phyloP scores from a whole-genome alignment of 208 protist species.

The Acanthamoeba sp. region DNA sequence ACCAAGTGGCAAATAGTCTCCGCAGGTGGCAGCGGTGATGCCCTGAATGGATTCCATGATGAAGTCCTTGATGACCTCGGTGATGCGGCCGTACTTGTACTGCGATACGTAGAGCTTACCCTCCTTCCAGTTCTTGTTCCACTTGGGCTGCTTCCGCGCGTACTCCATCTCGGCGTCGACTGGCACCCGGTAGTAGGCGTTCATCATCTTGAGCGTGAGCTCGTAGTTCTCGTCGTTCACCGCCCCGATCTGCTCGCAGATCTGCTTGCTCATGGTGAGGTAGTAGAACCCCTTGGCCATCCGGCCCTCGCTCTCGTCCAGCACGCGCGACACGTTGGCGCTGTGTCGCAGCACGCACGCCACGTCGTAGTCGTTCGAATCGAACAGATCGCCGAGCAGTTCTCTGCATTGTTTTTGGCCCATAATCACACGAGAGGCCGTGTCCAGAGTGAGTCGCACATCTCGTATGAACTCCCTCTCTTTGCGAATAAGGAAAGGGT shows the following conservation, averaged over 20 bases:
- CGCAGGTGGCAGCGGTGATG: neutral
- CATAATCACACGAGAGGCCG: too few relatives aligned
- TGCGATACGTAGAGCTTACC: constrained; percentile 8
- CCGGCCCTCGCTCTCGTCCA: constrained; percentile 23
- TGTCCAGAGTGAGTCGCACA: too few relatives aligned
- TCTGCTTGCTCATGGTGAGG: constrained; percentile 63
- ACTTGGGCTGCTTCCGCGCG: constrained; percentile 6
- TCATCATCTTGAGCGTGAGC: constrained; percentile 2
- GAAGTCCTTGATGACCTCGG: constrained; percentile 52
- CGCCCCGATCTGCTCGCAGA: constrained; percentile 9
- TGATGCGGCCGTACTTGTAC: constrained; percentile 44
- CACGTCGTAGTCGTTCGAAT: constrained; percentile 56
- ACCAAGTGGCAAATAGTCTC: neutral
- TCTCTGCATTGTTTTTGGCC: constrained; percentile 25
- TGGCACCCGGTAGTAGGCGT: neutral
- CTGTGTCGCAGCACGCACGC: constrained; percentile 33
- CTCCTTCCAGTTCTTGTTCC: constrained; percentile 63
- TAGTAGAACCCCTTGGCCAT: constrained; percentile 39
- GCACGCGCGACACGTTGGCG: neutral
- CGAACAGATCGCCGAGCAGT: constrained; percentile 46
- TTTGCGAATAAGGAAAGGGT: neutral
- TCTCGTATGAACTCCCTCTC: too few relatives aligned
- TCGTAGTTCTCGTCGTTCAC: constrained; percentile 63
- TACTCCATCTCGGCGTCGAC: neutral
- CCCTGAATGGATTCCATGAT: neutral